A percentile compares a stretch with the other conserved stretches of the same genome.
Evolutionary conservation across 768 basidiomycete species (phyloP).

Genomic region (Termitomyces sp.): DNA sequence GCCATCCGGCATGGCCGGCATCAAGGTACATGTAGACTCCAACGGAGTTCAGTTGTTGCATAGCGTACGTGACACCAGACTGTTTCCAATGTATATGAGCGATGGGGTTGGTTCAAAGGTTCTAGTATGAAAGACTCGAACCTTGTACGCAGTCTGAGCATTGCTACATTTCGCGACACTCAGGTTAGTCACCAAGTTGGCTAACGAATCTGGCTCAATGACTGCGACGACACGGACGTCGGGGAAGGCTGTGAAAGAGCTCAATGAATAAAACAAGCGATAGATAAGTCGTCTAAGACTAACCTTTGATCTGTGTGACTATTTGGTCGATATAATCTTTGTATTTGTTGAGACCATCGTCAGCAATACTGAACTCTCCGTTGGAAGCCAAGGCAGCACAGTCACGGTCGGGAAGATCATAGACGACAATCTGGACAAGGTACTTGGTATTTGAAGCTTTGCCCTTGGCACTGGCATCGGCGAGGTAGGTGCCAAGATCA

Average conservation of each 20-base stretch:
- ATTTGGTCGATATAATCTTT: constrained; percentile 56
- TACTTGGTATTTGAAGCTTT: constrained; percentile 42
- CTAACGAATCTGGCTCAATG: constrained; percentile 63
- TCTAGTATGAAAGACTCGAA: constrained; percentile 9
- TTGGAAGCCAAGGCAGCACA: constrained; percentile 62
- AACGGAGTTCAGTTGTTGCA: constrained; percentile 47
- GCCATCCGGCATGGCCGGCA: constrained; percentile 61
- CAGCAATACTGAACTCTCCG: constrained; percentile 56
- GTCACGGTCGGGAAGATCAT: constrained; percentile 62
- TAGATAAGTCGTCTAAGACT: constrained; percentile 5
- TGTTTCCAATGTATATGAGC: constrained; percentile 7
- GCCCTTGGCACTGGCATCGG: constrained; percentile 40
- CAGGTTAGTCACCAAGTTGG: constrained; percentile 65
- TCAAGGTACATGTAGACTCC: constrained; percentile 60
- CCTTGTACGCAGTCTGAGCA: constrained; percentile 48
- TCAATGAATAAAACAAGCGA: neutral
- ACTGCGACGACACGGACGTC: constrained; percentile 59
- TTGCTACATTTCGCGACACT: constrained; percentile 49
- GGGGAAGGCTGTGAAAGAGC: constrained; percentile 36
- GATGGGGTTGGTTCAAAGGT: neutral
- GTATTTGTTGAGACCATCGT: constrained; percentile 52
- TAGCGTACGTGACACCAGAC: constrained; percentile 48
- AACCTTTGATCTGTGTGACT: constrained; percentile 49
- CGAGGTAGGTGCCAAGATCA: constrained; percentile 49
- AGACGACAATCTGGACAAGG: constrained; percentile 46